Base-by-base conservation (phyloP, 139 green algal genomes). In the Microglena sp. region DNA sequence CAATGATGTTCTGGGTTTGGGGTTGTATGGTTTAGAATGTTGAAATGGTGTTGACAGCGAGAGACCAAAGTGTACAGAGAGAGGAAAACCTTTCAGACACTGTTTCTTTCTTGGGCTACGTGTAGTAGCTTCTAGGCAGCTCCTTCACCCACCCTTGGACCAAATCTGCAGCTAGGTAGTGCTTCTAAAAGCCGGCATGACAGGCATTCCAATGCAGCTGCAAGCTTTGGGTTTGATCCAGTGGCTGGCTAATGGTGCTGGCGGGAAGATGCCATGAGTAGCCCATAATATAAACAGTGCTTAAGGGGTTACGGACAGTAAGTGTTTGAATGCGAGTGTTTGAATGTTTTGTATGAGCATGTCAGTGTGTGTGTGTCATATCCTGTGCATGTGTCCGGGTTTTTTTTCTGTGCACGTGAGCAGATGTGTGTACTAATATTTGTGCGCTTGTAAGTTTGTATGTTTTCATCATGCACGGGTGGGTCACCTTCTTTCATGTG, bases 281-380 rank as follows among this genome's bases (percentile, higher is more conserved):
- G n/a, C n/a, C n/a, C n/a, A n/a, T n/a, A n/a, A n/a, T n/a, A n/a
- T n/a, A 50, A 50, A 24, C 40, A 50, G 40, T 50, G 40, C 15
- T 15, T 50, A 11, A 50, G 11, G 40, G 40, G 40, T 24, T 15
- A 50, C 40, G n/a, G n/a, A n/a, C n/a, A n/a, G n/a, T n/a, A n/a
- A n/a, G n/a, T n/a, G n/a, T n/a, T n/a, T n/a, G n/a, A n/a, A n/a
- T n/a, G n/a, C n/a, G n/a, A n/a, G n/a, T n/a, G n/a, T n/a, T n/a
- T n/a, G n/a, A 7, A 59, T 59, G n/a, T 15, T 28, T 59, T 59
- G 50, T 15, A 59, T n/a, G n/a, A n/a, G n/a, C n/a, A 59, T 7
- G 6, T 59, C n/a, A 59, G 50, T 15, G 11, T 15, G 7, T 28
- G 7, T 15, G 28, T 15, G 50, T 7, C 50, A 59, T 32, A 7